phyloP scores from a whole-genome alignment of 2,329 filamentous ascomycete genomes.

The Sphaerulina vaccinii region DNA sequence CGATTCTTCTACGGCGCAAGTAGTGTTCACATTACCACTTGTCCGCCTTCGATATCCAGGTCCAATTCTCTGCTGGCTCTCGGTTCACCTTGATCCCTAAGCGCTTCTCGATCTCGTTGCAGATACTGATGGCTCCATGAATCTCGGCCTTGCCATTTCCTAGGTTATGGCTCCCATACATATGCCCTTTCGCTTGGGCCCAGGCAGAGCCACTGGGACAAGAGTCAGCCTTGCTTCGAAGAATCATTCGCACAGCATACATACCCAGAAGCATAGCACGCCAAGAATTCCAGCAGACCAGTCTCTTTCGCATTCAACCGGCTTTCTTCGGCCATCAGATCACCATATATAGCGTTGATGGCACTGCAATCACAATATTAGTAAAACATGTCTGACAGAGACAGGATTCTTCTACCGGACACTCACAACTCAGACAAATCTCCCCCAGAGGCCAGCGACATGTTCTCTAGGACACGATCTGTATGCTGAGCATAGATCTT shows the following conservation, averaged over 20 bases:
- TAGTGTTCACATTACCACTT: constrained; percentile 13
- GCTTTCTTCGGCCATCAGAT: constrained; percentile 24
- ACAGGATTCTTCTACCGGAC: too few relatives aligned
- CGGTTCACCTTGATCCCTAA: constrained; percentile 16
- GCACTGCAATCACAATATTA: too few relatives aligned
- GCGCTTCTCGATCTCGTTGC: constrained; percentile 20
- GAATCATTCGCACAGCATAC: not conserved
- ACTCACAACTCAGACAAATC: constrained; percentile 25
- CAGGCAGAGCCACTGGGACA: constrained; percentile 16
- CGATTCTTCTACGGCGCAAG: not conserved
- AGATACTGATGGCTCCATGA: constrained; percentile 21
- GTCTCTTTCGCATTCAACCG: constrained; percentile 24
- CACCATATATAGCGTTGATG: constrained; percentile 23
- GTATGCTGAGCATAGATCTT: constrained; percentile 25
- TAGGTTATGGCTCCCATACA: constrained; percentile 25
- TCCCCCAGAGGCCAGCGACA: constrained; percentile 22
- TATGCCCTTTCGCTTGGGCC: constrained; percentile 25
- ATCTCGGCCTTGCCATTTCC: constrained; percentile 24
- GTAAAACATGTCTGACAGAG: too few relatives aligned
- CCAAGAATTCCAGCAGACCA: constrained; percentile 23
- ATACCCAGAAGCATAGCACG: constrained; percentile 25
- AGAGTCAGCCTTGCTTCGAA: not conserved
- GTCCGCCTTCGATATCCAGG: constrained; percentile 21
- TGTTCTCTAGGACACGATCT: constrained; percentile 23
- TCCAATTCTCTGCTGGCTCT: constrained; percentile 21